Percentiles rank a stretch among this genome's conserved stretches.
These are phyloP conservation scores for Pisolithus sp. DNA, from an alignment of 768 basidiomycete species.

Conservation along the genomic window DNA sequence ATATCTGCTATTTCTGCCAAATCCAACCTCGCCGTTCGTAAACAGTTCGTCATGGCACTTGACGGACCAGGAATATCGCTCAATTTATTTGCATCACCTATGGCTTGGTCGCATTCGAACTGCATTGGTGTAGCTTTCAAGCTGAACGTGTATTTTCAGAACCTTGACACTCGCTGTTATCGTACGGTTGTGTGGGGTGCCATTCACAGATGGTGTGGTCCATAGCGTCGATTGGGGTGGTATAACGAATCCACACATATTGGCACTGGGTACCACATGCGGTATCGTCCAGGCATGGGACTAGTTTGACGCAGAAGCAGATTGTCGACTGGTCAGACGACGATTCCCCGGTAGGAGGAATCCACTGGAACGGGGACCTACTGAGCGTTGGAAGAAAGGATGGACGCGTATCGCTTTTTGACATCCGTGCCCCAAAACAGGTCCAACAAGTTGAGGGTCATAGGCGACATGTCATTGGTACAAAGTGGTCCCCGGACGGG, in stretches of 20 bases:
- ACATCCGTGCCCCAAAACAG: conserved; percentile 27
- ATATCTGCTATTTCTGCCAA: conserved; percentile 43
- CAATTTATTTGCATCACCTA: conserved; percentile 50
- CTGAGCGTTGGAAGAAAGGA: conserved; percentile 35
- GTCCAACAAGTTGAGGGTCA: conserved; percentile 25
- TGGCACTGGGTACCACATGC: conserved; percentile 47
- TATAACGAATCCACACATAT: conserved; percentile 31
- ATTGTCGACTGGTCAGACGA: conserved; percentile 30
- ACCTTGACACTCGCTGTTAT: conserved; percentile 51
- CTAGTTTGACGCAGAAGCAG: conserved; percentile 25
- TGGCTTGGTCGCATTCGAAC: conserved; percentile 56
- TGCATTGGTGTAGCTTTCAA: conserved; percentile 59
- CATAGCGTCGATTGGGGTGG: conserved; percentile 49
- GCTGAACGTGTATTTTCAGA: conserved; percentile 55
- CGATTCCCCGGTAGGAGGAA: conserved; percentile 32
- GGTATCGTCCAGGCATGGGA: conserved; percentile 56
- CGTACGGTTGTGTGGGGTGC: conserved; percentile 41
- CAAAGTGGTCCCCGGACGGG: conserved; percentile 38
- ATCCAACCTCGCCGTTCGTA: conserved; percentile 49
- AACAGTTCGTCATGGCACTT: conserved; percentile 52
- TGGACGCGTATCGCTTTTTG: conserved; percentile 33
- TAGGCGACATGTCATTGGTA: conserved; percentile 30
- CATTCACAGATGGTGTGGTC: conserved; percentile 30
- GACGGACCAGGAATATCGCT: conserved; percentile 57
- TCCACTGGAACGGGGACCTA: conserved; percentile 34